These are phyloP conservation scores for Acacia melanoxylon DNA, from an alignment of 306 rosid genomes.

Conservation along the genomic window DNA sequence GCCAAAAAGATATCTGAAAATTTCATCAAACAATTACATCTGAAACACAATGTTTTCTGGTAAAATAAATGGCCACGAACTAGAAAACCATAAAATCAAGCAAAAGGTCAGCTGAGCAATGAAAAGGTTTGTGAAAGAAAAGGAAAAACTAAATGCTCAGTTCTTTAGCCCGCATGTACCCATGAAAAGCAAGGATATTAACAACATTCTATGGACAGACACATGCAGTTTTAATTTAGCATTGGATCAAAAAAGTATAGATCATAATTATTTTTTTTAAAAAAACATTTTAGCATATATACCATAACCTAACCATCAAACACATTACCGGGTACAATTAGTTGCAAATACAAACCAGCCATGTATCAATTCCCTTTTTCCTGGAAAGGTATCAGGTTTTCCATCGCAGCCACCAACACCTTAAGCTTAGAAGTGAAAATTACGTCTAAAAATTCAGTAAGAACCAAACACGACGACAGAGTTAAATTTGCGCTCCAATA, in stretches of 20 bases:
- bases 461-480: not conserved
- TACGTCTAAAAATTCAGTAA: not conserved
- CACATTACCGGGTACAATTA: not conserved
- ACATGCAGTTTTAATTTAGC: not conserved
- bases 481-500: not conserved
- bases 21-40: not conserved
- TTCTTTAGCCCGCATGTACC: not conserved
- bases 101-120: not conserved
- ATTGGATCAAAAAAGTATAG: not conserved
- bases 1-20: constrained; percentile 9
- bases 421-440: not conserved
- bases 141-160: not conserved
- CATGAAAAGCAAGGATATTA: not conserved
- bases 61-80: not conserved
- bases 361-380: not conserved
- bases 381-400: not conserved
- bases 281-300: not conserved
- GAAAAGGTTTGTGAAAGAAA: not conserved
- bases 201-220: not conserved
- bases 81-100: not conserved
- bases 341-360: not conserved
- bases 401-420: not conserved
- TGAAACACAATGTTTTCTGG: not conserved
- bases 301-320: not conserved
- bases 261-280: not conserved